Base-by-base conservation (phyloP, 176 grass and related monocot species). In the Guadua angustifolia region DNA sequence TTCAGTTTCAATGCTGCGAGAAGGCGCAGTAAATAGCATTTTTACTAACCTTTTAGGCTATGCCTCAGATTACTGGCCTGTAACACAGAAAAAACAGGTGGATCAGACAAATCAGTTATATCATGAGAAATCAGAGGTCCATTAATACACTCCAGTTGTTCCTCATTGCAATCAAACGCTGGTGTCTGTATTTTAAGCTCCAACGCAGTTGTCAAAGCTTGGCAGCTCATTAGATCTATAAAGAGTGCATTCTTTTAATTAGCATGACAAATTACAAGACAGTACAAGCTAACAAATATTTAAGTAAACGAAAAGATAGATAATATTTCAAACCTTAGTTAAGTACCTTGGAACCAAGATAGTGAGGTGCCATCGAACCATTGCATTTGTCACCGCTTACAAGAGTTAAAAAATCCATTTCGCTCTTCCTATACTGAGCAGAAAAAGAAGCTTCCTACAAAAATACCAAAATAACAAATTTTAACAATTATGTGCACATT, bases 1-100 rank as follows among this genome's bases (percentile, higher is more conserved):
- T 49, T 73, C 7, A 51, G 22, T 18, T 42, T 73, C 10, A 26
- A 38, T 42, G 59, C 21, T 32, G 33, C 0, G 16, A 61, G 33
- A 26, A 32, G 49, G 25, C 26, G 60, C 8, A 21, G 3, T 42
- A 33, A 17, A 79, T 39, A 79, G 53, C 16, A 56, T 9, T 80
- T 50, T 52, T 71, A 25, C 44, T 73, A 65, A 86, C 56, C 56
- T 73, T 79, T 86, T 55, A 62, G 29, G 14, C 1, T 79, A n/a
- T 60, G 21, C 33, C 35, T 80, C 33, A 46, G 69, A 60, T 38
- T 70, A 4, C 2, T 73, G 22, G n/a, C 47, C 58, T 56, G 38
- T 85, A 39, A 80, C 46, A 80, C 5, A 19, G 25, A 73, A 72
- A 69, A 80, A 65, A 22, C 16, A 53, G 22, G 43, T 13, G 69